These are phyloP conservation scores for Xanthoparmelia taractica DNA, from an alignment of 495 filamentous ascomycete genomes.

Conservation along the genomic window DNA sequence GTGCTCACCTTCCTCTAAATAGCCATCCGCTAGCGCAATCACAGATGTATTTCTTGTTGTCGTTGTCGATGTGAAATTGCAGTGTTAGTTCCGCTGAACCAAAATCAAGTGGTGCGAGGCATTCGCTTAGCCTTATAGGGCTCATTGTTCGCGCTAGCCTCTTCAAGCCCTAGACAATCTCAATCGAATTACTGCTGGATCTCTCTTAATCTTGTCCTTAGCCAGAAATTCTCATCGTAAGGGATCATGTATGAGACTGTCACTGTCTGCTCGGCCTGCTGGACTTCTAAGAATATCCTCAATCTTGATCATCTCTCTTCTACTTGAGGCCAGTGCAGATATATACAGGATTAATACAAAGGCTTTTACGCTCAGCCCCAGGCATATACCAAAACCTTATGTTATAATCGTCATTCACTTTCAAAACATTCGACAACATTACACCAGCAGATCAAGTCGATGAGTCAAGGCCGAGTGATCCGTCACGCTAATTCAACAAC, in stretches of 20 bases:
- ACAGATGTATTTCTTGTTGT: slow-evolving; percentile 7
- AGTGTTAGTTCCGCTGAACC: neutral
- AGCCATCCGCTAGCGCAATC: slow-evolving; percentile 23
- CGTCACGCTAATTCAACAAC: slow-evolving; percentile 46
- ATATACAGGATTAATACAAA: neutral
- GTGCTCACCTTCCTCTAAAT: slow-evolving; percentile 18
- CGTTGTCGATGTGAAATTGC: slow-evolving; percentile 8
- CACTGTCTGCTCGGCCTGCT: neutral
- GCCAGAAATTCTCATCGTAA: neutral
- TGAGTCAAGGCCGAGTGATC: neutral
- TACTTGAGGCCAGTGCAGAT: neutral
- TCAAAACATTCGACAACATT: neutral
- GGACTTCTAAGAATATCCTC: neutral
- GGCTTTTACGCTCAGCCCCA: neutral
- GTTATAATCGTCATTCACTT: no score
- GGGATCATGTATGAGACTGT: neutral
- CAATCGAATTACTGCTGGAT: neutral
- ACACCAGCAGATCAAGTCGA: neutral
- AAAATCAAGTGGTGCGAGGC: slow-evolving; percentile 6
- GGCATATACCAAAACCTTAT: neutral
- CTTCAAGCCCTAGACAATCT: neutral
- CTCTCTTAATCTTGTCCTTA: no score
- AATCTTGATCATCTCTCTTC: neutral
- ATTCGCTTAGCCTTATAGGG: slow-evolving; percentile 1
- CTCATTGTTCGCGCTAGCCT: neutral